Base-by-base conservation (phyloP, 805 yeast genomes). In the Spathaspora gorwiae region DNA sequence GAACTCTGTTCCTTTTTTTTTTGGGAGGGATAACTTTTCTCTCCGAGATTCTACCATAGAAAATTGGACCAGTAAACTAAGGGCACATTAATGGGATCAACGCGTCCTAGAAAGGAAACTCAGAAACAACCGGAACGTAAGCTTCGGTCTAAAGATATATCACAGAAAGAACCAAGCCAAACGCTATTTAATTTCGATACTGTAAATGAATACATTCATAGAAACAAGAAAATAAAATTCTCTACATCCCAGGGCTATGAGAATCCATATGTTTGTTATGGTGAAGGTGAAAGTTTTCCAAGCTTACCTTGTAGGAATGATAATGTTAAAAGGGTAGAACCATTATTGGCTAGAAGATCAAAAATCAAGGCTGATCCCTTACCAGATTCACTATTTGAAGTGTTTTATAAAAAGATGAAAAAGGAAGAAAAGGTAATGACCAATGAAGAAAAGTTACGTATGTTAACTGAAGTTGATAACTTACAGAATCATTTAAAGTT, bases 361-460 rank as follows among this genome's bases (percentile, higher is more conserved):
- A 54, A 58, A 24, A 47, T 37, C 32, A 35, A 45, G 2, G 53
- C 35, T 6, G 75, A 70, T 46, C 79, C 81, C 5, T 62, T 86
- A 40, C 53, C 61, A 1, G 84, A 80, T 56, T 52, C 57, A 0
- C 14, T 66, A 11, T 81, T 67, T 56, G 54, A 60, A 29, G 49
- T 65, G 11, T 78, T 73, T 53, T 90, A 85, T 61, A 72, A 72
- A 36, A 70, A 76, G 35, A 78, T 84, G 80, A 78, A 76, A 50
- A 77, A 77, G 45, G 83, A 81, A 43, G 95, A 87, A 60, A 75
- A 74, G 47, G 71, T 78, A 39, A 80, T 83, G 77, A 64, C 71
- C 27, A 69, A 68, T 32, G 65, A 75, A 1, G 90, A 85, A 51
- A 66, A 77, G 26, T 76, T 72, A 40, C 72, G 75, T 45, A 67